A percentile compares a stretch with the other conserved stretches of the same genome.
phyloP scores from a whole-genome alignment of 768 basidiomycete species.

The Suillus ampliporus region DNA sequence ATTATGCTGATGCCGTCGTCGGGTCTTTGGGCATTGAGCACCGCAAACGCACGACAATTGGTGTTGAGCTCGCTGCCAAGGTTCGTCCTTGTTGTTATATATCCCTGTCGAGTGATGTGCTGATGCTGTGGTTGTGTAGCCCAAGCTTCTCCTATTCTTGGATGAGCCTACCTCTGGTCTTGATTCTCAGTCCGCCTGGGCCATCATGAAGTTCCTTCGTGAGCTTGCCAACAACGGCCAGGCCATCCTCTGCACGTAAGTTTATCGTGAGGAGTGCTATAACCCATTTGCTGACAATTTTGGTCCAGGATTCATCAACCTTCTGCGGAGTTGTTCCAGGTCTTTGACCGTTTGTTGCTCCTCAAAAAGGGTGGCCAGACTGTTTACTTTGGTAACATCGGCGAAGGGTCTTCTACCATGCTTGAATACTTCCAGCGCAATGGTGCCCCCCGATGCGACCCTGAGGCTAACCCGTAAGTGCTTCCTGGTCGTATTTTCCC shows the following conservation, averaged over 20 bases:
- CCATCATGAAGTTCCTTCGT: conserved; percentile 78
- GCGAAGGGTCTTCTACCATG: conserved; percentile 68
- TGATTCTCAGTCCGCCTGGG: conserved; percentile 77
- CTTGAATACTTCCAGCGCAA: conserved; percentile 77
- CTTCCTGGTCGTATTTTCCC: not conserved
- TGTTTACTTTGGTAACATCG: conserved; percentile 94
- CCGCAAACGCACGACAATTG: conserved; percentile 88
- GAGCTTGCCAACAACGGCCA: conserved; percentile 88
- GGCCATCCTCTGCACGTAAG: conserved; percentile 79
- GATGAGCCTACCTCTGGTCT: conserved; percentile 62
- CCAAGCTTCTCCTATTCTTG: conserved; percentile 28
- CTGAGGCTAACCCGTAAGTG: conserved; percentile 75
- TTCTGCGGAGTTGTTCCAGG: conserved; percentile 84
- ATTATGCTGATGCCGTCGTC: conserved; percentile 83
- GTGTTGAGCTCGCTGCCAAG: conserved; percentile 90
- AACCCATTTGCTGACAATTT: not conserved
- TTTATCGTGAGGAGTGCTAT: not conserved
- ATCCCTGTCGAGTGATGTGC: conserved; percentile 52
- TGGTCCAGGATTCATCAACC: conserved; percentile 72
- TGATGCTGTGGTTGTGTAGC: conserved; percentile 31
- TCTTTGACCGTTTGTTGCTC: conserved; percentile 76
- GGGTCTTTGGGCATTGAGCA: conserved; percentile 70
- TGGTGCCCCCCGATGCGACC: conserved; percentile 71
- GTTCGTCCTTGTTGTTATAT: conserved; percentile 69
- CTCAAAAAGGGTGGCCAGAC: conserved; percentile 84